Evolutionary conservation across 495 filamentous ascomycete genomes (phyloP).

Genomic region (Tuber indicum): DNA sequence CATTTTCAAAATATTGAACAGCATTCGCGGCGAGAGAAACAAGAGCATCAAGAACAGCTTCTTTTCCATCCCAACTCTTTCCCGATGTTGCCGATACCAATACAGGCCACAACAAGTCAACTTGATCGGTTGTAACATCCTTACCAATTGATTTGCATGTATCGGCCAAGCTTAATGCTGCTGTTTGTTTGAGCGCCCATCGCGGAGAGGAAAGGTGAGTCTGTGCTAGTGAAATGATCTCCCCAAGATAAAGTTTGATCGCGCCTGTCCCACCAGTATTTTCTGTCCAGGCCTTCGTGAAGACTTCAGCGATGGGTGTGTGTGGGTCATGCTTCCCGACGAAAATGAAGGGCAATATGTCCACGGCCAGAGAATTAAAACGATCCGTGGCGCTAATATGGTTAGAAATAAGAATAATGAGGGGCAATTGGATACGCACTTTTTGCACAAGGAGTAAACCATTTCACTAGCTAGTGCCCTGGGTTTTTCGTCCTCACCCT

Average conservation of each 20-base stretch:
- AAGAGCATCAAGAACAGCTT: slow-evolving; percentile 78
- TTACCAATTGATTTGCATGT: slow-evolving; percentile 57
- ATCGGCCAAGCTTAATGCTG: slow-evolving; percentile 70
- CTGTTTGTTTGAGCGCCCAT: slow-evolving; percentile 85
- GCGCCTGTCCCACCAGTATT: slow-evolving; percentile 79
- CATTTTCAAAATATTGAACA: slow-evolving; percentile 53
- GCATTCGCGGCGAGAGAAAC: slow-evolving; percentile 64
- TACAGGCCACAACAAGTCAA: slow-evolving; percentile 68
- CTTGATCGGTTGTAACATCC: slow-evolving; percentile 53
- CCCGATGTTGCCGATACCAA: slow-evolving; percentile 71
- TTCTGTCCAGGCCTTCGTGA: slow-evolving; percentile 78
- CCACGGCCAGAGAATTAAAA: slow-evolving; percentile 67
- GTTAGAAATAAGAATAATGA: slow-evolving; percentile 12
- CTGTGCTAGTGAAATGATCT: slow-evolving; percentile 65
- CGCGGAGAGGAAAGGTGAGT: slow-evolving; percentile 65
- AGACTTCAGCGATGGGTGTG: slow-evolving; percentile 65
- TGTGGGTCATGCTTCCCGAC: slow-evolving; percentile 77
- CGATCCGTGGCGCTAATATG: slow-evolving; percentile 67
- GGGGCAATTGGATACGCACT: slow-evolving; percentile 29
- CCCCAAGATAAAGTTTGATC: slow-evolving; percentile 71
- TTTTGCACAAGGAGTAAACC: slow-evolving; percentile 69
- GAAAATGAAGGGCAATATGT: slow-evolving; percentile 78
- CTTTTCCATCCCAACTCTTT: slow-evolving; percentile 92
- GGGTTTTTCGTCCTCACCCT: slow-evolving; percentile 64
- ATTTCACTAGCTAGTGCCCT: slow-evolving; percentile 73